phyloP scores from a whole-genome alignment of 2,329 filamentous ascomycete species.

The Davidsoniella neocaledoniae region DNA sequence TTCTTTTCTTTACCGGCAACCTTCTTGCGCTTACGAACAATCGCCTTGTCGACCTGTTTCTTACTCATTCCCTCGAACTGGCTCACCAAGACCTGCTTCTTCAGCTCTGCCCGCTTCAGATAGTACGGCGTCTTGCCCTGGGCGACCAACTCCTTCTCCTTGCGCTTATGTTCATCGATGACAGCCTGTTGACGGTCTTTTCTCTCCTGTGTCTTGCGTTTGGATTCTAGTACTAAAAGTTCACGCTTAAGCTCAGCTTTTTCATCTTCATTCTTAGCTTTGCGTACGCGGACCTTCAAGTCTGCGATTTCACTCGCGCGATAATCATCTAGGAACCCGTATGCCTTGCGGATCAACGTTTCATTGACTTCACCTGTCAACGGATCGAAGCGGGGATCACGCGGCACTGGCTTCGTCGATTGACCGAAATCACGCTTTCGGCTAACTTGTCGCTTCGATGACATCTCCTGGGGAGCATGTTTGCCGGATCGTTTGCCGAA shows the following conservation, averaged over 20 bases:
- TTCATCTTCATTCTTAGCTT: conserved; percentile 43
- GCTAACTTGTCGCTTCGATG: conserved; percentile 69
- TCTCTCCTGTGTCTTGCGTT: conserved; percentile 50
- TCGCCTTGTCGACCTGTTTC: conserved; percentile 65
- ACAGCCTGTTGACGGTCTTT: conserved; percentile 56
- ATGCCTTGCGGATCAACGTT: conserved; percentile 49
- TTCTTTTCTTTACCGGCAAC: conserved; percentile 70
- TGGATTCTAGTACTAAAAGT: conserved; percentile 63
- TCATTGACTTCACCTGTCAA: conserved; percentile 36
- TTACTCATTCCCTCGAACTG: conserved; percentile 72
- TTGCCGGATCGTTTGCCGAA: conserved; percentile 34
- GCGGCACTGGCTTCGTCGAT: conserved; percentile 37
- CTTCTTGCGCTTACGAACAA: conserved; percentile 85
- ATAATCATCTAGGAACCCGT: conserved; percentile 79
- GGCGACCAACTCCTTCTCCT: conserved; percentile 70
- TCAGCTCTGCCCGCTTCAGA: conserved; percentile 81
- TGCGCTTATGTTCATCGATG: conserved; percentile 55
- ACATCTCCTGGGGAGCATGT: conserved; percentile 71
- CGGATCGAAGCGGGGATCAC: conserved; percentile 82
- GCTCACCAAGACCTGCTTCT: conserved; percentile 66
- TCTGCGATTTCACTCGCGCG: conserved; percentile 66
- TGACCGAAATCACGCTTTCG: conserved; percentile 53
- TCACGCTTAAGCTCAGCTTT: conserved; percentile 56
- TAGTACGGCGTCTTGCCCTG: conserved; percentile 90
- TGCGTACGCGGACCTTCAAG: conserved; percentile 49